Base-by-base conservation (phyloP, 495 filamentous ascomycete genomes). In the Talaromyces adpressus region DNA sequence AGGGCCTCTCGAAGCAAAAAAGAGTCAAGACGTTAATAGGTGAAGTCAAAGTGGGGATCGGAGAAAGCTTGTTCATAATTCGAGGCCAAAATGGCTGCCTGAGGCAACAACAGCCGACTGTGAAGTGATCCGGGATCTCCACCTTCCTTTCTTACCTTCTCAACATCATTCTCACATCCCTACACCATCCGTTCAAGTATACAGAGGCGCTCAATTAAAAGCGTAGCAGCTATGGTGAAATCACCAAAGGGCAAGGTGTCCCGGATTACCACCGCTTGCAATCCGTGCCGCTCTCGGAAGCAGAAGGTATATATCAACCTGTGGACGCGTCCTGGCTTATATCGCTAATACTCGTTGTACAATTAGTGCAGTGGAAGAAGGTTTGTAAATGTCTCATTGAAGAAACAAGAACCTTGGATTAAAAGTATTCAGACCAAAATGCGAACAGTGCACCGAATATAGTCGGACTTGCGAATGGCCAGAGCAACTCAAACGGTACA, bases 391-490 rank as follows among this genome's bases (percentile, higher is more conserved):
- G 4, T 12, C n/a, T 47, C 6, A 0, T 30, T 32, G 18, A 58
- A 41, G 0, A 18, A 30, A 27, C 7, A 12, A 23, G 18, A 27
- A 63, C 29, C 29, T 22, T 47, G 51, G 3, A 53, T 29, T 47
- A 61, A 62, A 54, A 25, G 0, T 36, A 20, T 62, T 8, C 59
- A 79, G 75, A 54, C 76, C 75, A 49, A 65, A 72, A 11, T 79
- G 76, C 53, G 69, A 60, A 14, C 76, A 76, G 62, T 79, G 76
- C 54, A 65, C 74, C 5, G 70, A 75, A 14, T 65, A 71, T 51
- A 72, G 73, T 52, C 70, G 76, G 5, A 68, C 62, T 4, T 79
- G 76, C 61, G 63, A 72, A 36, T 79, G 76, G 76, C 75, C 76
- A 11, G 75, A 77, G 34, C 75, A 79, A 27, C 63, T 75, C 3